Conservation (phyloP, 2,329 filamentous ascomycete species). For the Clonostachys rhizophaga region DNA sequence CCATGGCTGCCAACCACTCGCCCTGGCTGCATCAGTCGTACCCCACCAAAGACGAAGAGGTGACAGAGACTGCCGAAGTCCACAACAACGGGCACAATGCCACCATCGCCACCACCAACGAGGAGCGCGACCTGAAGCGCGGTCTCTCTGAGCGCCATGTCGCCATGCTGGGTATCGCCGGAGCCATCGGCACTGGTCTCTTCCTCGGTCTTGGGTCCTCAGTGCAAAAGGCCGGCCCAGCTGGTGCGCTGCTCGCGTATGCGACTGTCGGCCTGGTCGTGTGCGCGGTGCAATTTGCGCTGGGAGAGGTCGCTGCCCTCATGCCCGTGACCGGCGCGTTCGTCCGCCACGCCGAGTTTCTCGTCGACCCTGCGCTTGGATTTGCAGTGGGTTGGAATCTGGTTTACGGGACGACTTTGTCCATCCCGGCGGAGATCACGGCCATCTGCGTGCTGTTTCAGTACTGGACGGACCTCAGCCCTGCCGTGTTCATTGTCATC, state of each 20-base stretch:
- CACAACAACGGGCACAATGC: constrained; percentile 14
- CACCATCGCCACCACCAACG: constrained; percentile 40
- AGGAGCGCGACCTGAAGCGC: constrained; percentile 30
- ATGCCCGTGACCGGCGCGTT: constrained; percentile 60
- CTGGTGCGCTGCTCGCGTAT: constrained; percentile 45
- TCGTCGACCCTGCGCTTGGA: constrained; percentile 56
- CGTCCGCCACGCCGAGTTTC: constrained; percentile 54
- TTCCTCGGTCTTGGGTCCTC: constrained; percentile 56
- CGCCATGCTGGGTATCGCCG: constrained; percentile 58
- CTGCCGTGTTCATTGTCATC: constrained; percentile 40
- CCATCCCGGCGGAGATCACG: constrained; percentile 56
- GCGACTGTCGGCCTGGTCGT: constrained; percentile 52
- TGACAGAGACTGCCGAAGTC: too few relatives aligned
- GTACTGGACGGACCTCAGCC: constrained; percentile 57
- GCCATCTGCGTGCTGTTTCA: constrained; percentile 59
- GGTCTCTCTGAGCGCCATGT: constrained; percentile 24
- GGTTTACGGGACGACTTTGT: constrained; percentile 49
- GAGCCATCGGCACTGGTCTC: constrained; percentile 56
- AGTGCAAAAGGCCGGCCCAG: constrained; percentile 42
- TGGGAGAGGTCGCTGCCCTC: constrained; percentile 56
- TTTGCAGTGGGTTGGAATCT: constrained; percentile 51
- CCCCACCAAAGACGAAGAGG: too few relatives aligned
- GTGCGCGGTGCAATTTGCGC: constrained; percentile 51
- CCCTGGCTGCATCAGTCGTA: too few relatives aligned
- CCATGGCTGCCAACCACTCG: too few relatives aligned